These are phyloP conservation scores for Plasmodium inui DNA, from an alignment of 169 alveolate genomes.

Conservation along the genomic window DNA sequence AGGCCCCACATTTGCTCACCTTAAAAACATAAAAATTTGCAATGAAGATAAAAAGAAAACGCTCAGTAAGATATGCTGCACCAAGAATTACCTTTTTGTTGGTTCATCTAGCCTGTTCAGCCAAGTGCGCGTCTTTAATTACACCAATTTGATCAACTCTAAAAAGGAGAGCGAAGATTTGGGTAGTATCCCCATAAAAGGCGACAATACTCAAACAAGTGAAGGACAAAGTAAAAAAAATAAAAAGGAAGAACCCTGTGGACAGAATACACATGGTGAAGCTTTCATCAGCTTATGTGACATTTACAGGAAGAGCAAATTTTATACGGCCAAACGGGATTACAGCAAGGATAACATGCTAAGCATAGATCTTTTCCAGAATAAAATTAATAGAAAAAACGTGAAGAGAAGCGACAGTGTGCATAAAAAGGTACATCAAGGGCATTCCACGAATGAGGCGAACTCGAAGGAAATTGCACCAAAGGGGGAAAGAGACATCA, in stretches of 20 bases:
- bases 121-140: conserved; percentile 68
- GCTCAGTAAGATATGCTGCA: conserved; percentile 65
- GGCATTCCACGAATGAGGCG: not conserved
- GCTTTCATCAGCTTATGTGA: conserved; percentile 20
- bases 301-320: conserved; percentile 33
- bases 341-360: not conserved
- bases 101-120: conserved; percentile 32
- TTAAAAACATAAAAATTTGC: conserved; percentile 34
- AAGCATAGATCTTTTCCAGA: not conserved
- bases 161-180: conserved; percentile 10
- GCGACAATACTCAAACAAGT: not conserved
- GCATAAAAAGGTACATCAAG: not conserved
- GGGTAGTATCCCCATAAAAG: not conserved
- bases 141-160: conserved; percentile 19
- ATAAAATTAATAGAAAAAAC: not conserved
- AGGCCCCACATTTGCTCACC: conserved; percentile 1
- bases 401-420: not conserved
- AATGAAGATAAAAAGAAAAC: conserved; percentile 37
- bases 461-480: not conserved
- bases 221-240: not conserved
- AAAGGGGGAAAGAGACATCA: not conserved
- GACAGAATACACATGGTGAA: not conserved
- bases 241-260: not conserved
- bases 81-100: conserved; percentile 48
- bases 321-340: not conserved